Conservation (phyloP, 768 basidiomycete genomes). For the Mycena rosella region DNA sequence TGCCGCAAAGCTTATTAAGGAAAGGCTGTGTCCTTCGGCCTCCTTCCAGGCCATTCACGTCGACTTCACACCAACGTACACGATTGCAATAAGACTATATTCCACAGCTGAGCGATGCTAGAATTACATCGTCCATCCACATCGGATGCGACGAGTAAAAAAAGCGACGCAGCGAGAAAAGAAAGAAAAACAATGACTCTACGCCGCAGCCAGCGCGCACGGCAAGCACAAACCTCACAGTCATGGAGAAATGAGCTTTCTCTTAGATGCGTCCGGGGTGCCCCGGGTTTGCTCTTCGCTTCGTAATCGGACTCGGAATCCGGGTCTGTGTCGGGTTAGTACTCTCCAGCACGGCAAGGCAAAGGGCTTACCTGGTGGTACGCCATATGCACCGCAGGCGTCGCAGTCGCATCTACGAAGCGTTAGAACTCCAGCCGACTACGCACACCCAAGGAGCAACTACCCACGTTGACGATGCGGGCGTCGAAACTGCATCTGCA, state of each 20-base stretch:
- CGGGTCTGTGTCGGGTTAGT: too few relatives aligned
- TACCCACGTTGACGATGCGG: too few relatives aligned
- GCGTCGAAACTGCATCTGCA: not conserved
- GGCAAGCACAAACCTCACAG: slow-evolving; percentile 30
- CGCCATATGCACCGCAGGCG: too few relatives aligned
- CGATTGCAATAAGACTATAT: slow-evolving; percentile 8
- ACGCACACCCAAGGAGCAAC: too few relatives aligned
- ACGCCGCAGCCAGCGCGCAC: slow-evolving; percentile 5
- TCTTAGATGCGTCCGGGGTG: slow-evolving; percentile 16
- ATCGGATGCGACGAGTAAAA: slow-evolving; percentile 26
- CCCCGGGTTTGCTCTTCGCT: not conserved
- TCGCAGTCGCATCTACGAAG: too few relatives aligned
- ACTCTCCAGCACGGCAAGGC: too few relatives aligned
- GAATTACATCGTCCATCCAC: slow-evolving; percentile 24
- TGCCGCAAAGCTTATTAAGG: slow-evolving; percentile 19
- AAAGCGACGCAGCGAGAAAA: slow-evolving; percentile 5
- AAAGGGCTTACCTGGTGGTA: too few relatives aligned
- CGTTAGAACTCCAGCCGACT: too few relatives aligned
- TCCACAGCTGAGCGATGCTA: slow-evolving; percentile 22
- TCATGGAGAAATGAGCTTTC: slow-evolving; percentile 37
- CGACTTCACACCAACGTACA: too few relatives aligned
- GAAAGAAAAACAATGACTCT: slow-evolving; percentile 1
- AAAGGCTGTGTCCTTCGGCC: slow-evolving; percentile 24
- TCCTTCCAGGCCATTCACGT: slow-evolving; percentile 15
- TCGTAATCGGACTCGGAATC: too few relatives aligned